These are phyloP conservation scores for Candida methanosorbosa DNA, from an alignment of 805 yeast species.

Conservation along the genomic window DNA sequence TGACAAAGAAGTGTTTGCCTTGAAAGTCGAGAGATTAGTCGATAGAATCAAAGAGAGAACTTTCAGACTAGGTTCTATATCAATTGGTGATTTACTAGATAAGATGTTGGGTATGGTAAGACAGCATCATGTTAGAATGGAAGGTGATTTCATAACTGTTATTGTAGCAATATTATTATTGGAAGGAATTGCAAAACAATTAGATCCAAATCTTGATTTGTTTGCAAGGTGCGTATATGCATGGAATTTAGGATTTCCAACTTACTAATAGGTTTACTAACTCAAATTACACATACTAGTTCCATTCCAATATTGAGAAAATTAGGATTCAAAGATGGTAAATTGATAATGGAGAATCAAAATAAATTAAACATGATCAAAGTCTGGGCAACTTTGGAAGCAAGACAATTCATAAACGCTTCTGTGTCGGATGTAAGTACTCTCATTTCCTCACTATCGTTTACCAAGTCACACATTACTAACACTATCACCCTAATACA, in stretches of 20 bases:
- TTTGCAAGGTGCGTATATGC: conserved; percentile 88
- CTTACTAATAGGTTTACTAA: conserved; percentile 11
- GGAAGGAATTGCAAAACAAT: conserved; percentile 92
- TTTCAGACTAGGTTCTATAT: conserved; percentile 84
- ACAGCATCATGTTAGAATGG: conserved; percentile 93
- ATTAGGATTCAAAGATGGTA: conserved; percentile 65
- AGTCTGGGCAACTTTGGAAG: conserved; percentile 87
- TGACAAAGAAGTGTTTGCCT: conserved; percentile 75
- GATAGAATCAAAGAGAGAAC: conserved; percentile 77
- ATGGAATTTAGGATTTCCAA: conserved; percentile 28
- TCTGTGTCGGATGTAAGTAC: conserved; percentile 69
- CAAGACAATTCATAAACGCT: conserved; percentile 76
- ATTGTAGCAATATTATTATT: conserved; percentile 85
- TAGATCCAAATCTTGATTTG: conserved; percentile 87
- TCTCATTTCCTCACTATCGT: not conserved
- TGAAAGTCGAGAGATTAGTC: conserved; percentile 80
- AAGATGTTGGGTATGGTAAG: conserved; percentile 88
- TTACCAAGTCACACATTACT: not conserved
- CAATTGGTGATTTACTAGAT: conserved; percentile 85
- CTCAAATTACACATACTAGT: conserved; percentile 25
- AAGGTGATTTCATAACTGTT: conserved; percentile 91
- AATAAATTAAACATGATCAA: conserved; percentile 74
- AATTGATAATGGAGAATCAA: conserved; percentile 43
- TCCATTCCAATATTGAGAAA: conserved; percentile 81
- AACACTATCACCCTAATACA: conserved; percentile 8